Evolutionary conservation across 2,329 filamentous ascomycete genomes (phyloP).

Genomic region (Ilyonectria robusta): DNA sequence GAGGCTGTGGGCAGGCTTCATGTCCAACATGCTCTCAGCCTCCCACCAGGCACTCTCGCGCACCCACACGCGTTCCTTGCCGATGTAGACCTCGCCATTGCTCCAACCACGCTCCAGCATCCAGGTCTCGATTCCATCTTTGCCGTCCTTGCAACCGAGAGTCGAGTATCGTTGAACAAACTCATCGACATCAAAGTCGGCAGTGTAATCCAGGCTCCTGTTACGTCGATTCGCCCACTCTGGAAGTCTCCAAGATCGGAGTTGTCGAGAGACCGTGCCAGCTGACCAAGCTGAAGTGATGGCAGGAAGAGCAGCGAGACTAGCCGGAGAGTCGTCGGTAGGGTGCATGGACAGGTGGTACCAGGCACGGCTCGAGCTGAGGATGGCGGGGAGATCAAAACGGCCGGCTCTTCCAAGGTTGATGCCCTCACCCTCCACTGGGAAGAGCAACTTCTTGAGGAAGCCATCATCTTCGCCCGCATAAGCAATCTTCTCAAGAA

Average conservation of each 20-base stretch:
- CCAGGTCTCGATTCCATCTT: constrained; percentile 95
- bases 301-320: constrained; percentile 78
- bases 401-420: constrained; percentile 83
- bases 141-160: constrained; percentile 90
- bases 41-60: constrained; percentile 97
- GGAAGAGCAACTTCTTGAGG: constrained; percentile 85
- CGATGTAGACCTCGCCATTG: constrained; percentile 95
- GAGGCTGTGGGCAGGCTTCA: constrained; percentile 75
- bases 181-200: constrained; percentile 95
- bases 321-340: constrained; percentile 86
- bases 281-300: constrained; percentile 93
- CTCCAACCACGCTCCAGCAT: constrained; percentile 96
- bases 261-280: constrained; percentile 90
- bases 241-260: constrained; percentile 92
- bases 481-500: constrained; percentile 89
- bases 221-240: constrained; percentile 98
- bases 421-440: constrained; percentile 83
- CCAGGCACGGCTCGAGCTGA: constrained; percentile 92
- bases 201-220: constrained; percentile 93
- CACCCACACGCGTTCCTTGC: constrained; percentile 95
- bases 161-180: constrained; percentile 86
- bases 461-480: constrained; percentile 88
- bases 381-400: constrained; percentile 80
- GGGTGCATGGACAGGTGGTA: constrained; percentile 94
- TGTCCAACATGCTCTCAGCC: constrained; percentile 94